Evolutionary conservation across 345 rosid species (phyloP).

Genomic region (Syzygium aromaticum): DNA sequence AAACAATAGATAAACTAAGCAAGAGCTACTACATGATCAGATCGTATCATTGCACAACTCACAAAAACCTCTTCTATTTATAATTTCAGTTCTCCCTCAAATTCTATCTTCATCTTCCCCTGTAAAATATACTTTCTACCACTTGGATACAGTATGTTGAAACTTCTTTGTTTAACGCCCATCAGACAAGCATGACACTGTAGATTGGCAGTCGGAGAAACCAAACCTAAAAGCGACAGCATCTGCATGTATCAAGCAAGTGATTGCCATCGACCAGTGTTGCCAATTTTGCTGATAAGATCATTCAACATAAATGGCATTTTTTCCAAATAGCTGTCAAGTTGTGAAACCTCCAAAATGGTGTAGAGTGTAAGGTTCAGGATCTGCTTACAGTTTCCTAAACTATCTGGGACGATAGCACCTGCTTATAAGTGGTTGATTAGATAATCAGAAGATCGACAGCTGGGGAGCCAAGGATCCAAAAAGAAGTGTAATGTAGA

Average conservation of each 20-base stretch:
- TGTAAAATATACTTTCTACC: not conserved
- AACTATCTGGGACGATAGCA: not conserved
- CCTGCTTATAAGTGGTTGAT: not conserved
- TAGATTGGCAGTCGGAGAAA: not conserved
- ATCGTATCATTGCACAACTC: not conserved
- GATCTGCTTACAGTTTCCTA: not conserved
- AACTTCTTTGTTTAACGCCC: not conserved
- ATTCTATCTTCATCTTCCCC: not conserved
- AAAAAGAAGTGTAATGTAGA: not conserved
- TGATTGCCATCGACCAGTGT: not conserved
- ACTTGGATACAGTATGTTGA: not conserved
- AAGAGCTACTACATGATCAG: not conserved
- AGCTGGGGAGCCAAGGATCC: not conserved
- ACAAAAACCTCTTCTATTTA: not conserved
- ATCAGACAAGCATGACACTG: not conserved
- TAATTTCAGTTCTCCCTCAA: not conserved
- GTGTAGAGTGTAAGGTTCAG: not conserved
- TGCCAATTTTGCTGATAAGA: not conserved
- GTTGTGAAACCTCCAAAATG: not conserved
- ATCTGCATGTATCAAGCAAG: not conserved
- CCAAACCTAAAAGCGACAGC: not conserved
- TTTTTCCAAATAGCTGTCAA: not conserved
- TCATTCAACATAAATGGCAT: not conserved
- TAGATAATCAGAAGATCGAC: not conserved
- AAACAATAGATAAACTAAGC: not conserved